These are phyloP conservation scores for Senna tora DNA, from an alignment of 306 rosid species.

Conservation along the genomic window DNA sequence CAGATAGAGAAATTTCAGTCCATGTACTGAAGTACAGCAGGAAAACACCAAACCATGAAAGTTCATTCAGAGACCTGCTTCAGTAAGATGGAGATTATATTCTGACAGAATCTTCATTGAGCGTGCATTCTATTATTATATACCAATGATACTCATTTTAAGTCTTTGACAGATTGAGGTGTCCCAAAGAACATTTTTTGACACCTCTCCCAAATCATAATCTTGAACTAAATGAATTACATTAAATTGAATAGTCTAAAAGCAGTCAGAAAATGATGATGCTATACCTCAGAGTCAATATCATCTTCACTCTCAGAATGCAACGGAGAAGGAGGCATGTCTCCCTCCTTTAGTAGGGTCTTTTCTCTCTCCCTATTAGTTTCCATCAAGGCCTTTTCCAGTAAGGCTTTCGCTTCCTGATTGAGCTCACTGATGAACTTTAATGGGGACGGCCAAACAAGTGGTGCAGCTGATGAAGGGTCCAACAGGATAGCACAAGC, in stretches of 20 bases:
- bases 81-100: constrained; percentile 2
- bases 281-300: constrained; percentile 67
- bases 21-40: background rate
- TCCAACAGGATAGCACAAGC: constrained; percentile 77
- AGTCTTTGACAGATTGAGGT: background rate
- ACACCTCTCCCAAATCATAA: too few species aligned
- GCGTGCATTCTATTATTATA: background rate
- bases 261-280: constrained; percentile 16
- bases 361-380: constrained; percentile 89
- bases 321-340: constrained; percentile 47
- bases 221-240: too few species aligned
- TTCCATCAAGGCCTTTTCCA: constrained; percentile 81
- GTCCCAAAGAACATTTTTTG: too few species aligned
- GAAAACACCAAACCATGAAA: background rate
- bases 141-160: background rate
- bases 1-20: constrained; percentile 7
- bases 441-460: constrained; percentile 92
- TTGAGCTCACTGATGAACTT: constrained; percentile 87
- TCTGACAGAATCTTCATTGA: background rate
- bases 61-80: background rate
- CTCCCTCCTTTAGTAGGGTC: constrained; percentile 56
- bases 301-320: constrained; percentile 57
- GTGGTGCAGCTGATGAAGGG: constrained; percentile 86
- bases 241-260: background rate
- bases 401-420: constrained; percentile 76